phyloP scores from a whole-genome alignment of 805 yeast species.

The Saturnispora hagleri region DNA sequence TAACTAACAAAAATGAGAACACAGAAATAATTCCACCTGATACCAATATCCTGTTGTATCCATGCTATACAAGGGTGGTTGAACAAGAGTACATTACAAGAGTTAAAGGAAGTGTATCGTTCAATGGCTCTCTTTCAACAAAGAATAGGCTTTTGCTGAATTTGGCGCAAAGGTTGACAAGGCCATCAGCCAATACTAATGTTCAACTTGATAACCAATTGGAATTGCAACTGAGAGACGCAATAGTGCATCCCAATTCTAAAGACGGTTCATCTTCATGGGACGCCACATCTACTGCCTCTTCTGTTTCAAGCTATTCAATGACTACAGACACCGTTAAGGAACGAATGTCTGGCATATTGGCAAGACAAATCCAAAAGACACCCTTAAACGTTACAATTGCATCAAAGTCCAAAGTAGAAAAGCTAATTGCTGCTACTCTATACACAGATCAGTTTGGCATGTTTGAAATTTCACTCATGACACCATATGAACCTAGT shows the following conservation, averaged over 20 bases:
- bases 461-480: constrained; percentile 45
- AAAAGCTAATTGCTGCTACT: constrained; percentile 26
- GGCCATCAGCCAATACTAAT: constrained; percentile 23
- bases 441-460: constrained; percentile 60
- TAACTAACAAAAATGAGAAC: not conserved
- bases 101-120: constrained; percentile 61
- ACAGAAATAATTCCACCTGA: constrained; percentile 39
- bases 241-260: constrained; percentile 23
- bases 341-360: constrained; percentile 60
- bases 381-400: constrained; percentile 46
- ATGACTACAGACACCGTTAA: constrained; percentile 32
- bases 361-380: constrained; percentile 56
- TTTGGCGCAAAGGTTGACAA: constrained; percentile 58
- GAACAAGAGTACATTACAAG: constrained; percentile 40
- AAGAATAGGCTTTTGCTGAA: constrained; percentile 63
- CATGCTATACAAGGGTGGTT: constrained; percentile 39
- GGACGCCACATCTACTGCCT: constrained; percentile 17
- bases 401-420: constrained; percentile 36
- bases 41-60: constrained; percentile 52
- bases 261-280: constrained; percentile 1
- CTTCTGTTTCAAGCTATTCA: constrained; percentile 10
- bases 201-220: constrained; percentile 26
- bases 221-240: constrained; percentile 30
- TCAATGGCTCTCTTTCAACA: constrained; percentile 63
- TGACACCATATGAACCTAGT: constrained; percentile 53